These are phyloP conservation scores for Neurospora pannonica DNA, from an alignment of 495 filamentous ascomycete genomes.

Conservation along the genomic window DNA sequence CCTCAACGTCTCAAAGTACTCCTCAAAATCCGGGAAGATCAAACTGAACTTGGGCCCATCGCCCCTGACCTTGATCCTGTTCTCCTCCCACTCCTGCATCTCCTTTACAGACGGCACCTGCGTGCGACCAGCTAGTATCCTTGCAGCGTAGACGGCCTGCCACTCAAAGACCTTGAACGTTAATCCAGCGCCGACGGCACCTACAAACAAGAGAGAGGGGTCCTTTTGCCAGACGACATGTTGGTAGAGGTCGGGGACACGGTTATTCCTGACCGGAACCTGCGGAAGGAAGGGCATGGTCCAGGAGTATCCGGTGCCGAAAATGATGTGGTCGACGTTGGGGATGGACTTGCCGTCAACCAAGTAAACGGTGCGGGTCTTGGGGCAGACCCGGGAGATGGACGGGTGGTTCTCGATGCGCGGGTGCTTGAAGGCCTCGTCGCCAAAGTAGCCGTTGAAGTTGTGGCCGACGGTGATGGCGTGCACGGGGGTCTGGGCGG, in stretches of 20 bases:
- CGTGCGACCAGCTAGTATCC: slow-evolving; percentile 28
- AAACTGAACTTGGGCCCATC: slow-evolving; percentile 41
- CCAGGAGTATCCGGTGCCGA: slow-evolving; percentile 50
- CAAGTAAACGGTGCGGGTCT: slow-evolving; percentile 33
- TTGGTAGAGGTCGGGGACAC: slow-evolving; percentile 46
- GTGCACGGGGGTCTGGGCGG: slow-evolving; percentile 22
- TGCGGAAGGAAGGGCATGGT: slow-evolving; percentile 45
- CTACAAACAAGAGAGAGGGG: slow-evolving; percentile 23
- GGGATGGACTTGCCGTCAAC: slow-evolving; percentile 39
- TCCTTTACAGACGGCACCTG: slow-evolving; percentile 31
- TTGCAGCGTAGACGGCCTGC: slow-evolving; percentile 30
- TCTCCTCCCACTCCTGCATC: slow-evolving; percentile 43
- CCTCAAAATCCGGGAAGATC: slow-evolving; percentile 44
- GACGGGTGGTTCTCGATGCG: slow-evolving; percentile 33
- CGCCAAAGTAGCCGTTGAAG: slow-evolving; percentile 44
- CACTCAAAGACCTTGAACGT: slow-evolving; percentile 35
- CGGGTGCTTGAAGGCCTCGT: slow-evolving; percentile 42
- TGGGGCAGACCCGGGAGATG: slow-evolving; percentile 29
- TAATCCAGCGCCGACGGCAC: slow-evolving; percentile 24
- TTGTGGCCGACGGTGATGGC: slow-evolving; percentile 24
- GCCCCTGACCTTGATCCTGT: slow-evolving; percentile 38
- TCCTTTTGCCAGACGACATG: slow-evolving; percentile 45
- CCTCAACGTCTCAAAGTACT: slow-evolving; percentile 45
- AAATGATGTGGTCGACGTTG: slow-evolving; percentile 46
- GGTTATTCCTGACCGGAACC: slow-evolving; percentile 40